phyloP scores from a whole-genome alignment of 2,329 filamentous ascomycete species.

The Corynespora cassiicola region DNA sequence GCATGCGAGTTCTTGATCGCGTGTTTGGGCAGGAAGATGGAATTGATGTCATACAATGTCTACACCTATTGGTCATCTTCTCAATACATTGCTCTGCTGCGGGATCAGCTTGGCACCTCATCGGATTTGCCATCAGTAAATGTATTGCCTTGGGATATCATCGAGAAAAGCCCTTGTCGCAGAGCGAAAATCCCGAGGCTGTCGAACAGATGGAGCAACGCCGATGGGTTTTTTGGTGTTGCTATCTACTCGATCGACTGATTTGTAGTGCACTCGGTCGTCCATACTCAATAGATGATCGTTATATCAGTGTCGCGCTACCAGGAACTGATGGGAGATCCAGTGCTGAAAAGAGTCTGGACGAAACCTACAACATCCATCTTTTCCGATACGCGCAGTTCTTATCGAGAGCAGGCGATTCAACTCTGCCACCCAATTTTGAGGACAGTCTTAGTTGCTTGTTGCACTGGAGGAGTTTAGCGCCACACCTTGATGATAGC shows the following conservation, averaged over 20 bases:
- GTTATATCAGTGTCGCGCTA: not conserved
- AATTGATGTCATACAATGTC: slow-evolving; percentile 1
- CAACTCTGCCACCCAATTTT: not conserved
- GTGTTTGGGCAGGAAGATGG: slow-evolving; percentile 2
- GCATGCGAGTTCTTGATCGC: not conserved
- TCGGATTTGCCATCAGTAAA: slow-evolving; percentile 2
- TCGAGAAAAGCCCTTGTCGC: not conserved
- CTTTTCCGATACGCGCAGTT: not conserved
- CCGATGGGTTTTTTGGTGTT: slow-evolving; percentile 1
- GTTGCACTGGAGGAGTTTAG: too few relatives aligned
- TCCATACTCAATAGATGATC: slow-evolving; percentile 2
- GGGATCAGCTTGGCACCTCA: slow-evolving; percentile 1
- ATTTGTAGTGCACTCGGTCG: not conserved
- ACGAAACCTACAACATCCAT: not conserved
- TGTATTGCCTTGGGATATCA: slow-evolving; percentile 2
- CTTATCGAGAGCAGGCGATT: not conserved
- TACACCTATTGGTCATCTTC: slow-evolving; percentile 1
- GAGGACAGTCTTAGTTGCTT: too few relatives aligned
- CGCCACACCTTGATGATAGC: not conserved
- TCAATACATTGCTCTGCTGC: slow-evolving; percentile 1
- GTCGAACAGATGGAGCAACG: not conserved
- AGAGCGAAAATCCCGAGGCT: not conserved
- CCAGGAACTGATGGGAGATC: not conserved
- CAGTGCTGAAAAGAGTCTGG: not conserved
- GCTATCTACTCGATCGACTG: slow-evolving; percentile 1